Evolutionary conservation across 352 stramenopile species (phyloP).

Genomic region (Saprolegnia diclina): DNA sequence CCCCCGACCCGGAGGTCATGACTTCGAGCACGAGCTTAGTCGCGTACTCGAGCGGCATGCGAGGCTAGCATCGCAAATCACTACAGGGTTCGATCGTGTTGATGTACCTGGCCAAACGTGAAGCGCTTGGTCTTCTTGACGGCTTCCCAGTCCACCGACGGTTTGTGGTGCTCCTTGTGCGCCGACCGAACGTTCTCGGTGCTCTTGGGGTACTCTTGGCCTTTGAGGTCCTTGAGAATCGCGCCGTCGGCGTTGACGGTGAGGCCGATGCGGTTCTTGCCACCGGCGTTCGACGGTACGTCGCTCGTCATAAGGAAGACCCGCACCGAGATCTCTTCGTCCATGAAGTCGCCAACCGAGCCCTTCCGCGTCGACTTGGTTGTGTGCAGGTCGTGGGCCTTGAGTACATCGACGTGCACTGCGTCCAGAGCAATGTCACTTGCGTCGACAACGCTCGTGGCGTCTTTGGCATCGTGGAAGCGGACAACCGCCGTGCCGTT

Average conservation of each 20-base stretch:
- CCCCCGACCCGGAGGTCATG: neutral
- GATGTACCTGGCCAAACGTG: conserved; percentile 14
- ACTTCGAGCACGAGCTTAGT: conserved; percentile 19
- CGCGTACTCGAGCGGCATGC: conserved; percentile 2
- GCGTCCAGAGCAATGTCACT: conserved; percentile 45
- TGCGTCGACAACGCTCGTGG: conserved; percentile 27
- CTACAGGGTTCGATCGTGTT: no score
- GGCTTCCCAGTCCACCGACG: neutral
- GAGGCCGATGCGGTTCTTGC: conserved; percentile 8
- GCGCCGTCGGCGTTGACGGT: conserved; percentile 5
- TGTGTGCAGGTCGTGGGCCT: conserved; percentile 43
- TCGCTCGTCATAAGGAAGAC: conserved; percentile 14
- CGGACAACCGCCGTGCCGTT: neutral
- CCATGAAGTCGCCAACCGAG: neutral
- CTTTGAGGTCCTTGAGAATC: conserved; percentile 4
- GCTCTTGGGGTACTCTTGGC: conserved; percentile 3
- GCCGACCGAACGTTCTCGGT: neutral
- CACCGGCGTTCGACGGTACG: conserved; percentile 10
- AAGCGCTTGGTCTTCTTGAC: conserved; percentile 6
- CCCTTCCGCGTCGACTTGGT: neutral
- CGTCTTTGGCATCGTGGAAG: conserved; percentile 28
- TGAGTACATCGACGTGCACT: conserved; percentile 39
- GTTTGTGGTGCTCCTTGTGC: neutral
- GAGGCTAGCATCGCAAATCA: conserved; percentile 5
- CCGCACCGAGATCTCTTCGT: conserved; percentile 19